Base-by-base conservation (phyloP, 2,329 filamentous ascomycete species). In the Hysterium pulicare region DNA sequence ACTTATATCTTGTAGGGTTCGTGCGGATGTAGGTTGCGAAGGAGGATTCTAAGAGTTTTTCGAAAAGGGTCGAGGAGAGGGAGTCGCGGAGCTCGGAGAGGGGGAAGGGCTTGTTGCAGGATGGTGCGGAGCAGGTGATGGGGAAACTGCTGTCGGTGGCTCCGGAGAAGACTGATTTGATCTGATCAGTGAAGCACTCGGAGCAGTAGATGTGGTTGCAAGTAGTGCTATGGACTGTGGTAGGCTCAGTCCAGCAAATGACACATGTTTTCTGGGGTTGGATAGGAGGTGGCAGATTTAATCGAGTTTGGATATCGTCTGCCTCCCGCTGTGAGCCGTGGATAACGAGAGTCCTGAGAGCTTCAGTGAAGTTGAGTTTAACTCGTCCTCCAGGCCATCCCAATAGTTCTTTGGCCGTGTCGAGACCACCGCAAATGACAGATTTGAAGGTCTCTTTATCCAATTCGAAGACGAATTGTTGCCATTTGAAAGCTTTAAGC, bases 281-380 rank as follows among this genome's bases (percentile, higher is more conserved):
- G 21, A 11, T 15, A 10, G 16, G 17, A 4, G 13, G 13, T 34
- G 11, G 21, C 13, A 17, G 13, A 11, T 10, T n/a, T 17, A 34
- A 32, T 31, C 23, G 11, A 48, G 39, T 23, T 51, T 48, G 13
- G 44, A 38, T 31, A 46, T 33, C 22, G 42, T 38, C 33, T 46
- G 39, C 13, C 23, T 47, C 37, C 34, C 40, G 15, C 13, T 33
- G 26, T 4, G 50, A 46, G 17, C 50, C 50, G 24, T 46, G 23
- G 20, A 55, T 38, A 21, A 48, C 42, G 24, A 55, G 52, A 20
- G 40, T 38, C 40, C 52, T 55, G 7, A 42, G 53, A n/a, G 43
- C 47, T n/a, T 10, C 28, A 8, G 30, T 42, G 23, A 55, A 44
- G 19, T 54, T 44, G 23, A 55, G 26, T 35, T 47, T 53, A 5